phyloP scores from a whole-genome alignment of 495 filamentous ascomycete species.

The Penicillium roqueforti region DNA sequence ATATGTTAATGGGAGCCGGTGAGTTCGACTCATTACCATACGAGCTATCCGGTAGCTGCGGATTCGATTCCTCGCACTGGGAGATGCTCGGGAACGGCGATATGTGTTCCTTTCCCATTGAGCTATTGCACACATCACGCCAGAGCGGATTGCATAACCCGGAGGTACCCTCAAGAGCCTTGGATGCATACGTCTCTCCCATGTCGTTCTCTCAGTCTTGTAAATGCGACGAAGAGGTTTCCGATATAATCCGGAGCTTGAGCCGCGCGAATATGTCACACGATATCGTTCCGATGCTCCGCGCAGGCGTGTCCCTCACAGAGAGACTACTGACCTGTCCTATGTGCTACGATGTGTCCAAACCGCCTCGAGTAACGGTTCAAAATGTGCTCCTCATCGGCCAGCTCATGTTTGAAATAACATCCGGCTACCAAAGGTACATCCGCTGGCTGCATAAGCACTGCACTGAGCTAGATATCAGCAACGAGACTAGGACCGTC shows the following conservation, averaged over 20 bases:
- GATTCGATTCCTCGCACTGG: conserved; percentile 14
- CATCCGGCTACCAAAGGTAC: conserved; percentile 23
- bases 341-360: conserved; percentile 26
- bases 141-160: background rate
- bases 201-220: conserved; percentile 19
- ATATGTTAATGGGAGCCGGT: conserved; percentile 5
- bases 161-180: background rate
- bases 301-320: conserved; percentile 13
- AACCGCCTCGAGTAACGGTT: conserved; percentile 25
- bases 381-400: conserved; percentile 28
- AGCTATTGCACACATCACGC: conserved; percentile 9
- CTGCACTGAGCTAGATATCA: conserved; percentile 11
- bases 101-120: conserved; percentile 16
- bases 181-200: conserved; percentile 13
- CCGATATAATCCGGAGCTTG: conserved; percentile 16
- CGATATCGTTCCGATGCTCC: conserved; percentile 16
- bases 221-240: conserved; percentile 28
- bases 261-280: conserved; percentile 20
- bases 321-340: conserved; percentile 22
- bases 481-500: conserved; percentile 11
- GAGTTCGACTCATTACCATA: conserved; percentile 13
- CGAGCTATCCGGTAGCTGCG: conserved; percentile 14
- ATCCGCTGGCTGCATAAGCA: conserved; percentile 20
- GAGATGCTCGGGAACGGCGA: conserved; percentile 17
- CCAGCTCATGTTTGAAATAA: conserved; percentile 25